Evolutionary conservation across 352 stramenopile species (phyloP).

Genomic region (Globisporangium barbulae): DNA sequence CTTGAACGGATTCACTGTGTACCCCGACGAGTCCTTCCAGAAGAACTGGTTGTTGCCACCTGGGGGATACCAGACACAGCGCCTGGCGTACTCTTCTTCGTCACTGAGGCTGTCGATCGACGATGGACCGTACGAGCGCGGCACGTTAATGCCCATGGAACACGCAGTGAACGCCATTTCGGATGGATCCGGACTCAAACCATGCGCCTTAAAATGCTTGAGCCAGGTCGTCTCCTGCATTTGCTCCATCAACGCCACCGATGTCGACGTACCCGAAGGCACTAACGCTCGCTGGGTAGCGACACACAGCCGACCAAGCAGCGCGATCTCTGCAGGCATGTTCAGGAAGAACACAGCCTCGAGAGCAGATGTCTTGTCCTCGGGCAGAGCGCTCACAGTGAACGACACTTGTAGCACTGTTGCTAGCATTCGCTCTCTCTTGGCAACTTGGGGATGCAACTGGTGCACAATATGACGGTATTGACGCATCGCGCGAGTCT

Average conservation of each 20-base stretch:
- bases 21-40: slow-evolving; percentile 25
- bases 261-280: not conserved
- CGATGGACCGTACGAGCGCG: not conserved
- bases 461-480: not conserved
- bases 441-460: not conserved
- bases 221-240: slow-evolving; percentile 19
- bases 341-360: slow-evolving; percentile 44
- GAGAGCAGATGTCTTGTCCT: slow-evolving; percentile 17
- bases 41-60: slow-evolving; percentile 18
- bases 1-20: slow-evolving; percentile 36
- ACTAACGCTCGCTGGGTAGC: slow-evolving; percentile 33
- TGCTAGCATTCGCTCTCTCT: slow-evolving; percentile 8
- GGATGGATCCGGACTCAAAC: not conserved
- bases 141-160: not conserved
- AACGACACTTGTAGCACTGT: slow-evolving; percentile 21
- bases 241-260: not conserved
- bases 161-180: not conserved
- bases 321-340: slow-evolving; percentile 33
- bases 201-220: slow-evolving; percentile 18
- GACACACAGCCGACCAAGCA: slow-evolving; percentile 35
- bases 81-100: slow-evolving; percentile 13
- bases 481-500: not conserved
- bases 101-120: slow-evolving; percentile 23
- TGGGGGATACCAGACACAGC: slow-evolving; percentile 43
- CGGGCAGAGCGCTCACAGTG: not conserved